Evolutionary conservation across 257 asterid genomes (phyloP), one percentile per base, ranked within the genome.

Genomic region (Solanum sitiens): DNA sequence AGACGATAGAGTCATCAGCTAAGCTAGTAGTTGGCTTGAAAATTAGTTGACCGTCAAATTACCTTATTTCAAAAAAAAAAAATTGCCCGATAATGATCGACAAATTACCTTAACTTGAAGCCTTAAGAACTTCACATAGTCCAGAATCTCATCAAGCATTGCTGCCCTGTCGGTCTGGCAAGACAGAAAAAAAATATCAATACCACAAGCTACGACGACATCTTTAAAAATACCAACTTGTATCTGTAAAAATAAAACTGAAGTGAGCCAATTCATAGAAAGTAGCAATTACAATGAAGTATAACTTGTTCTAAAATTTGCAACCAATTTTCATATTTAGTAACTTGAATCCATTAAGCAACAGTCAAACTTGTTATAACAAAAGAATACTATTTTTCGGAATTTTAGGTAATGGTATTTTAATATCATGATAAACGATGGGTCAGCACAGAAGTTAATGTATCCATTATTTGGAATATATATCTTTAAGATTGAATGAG

Each of bases 121-220:
- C 93, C 98, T 93, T 82, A 95, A 89, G 90, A 95, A 94, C 87
- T 94, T 95, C 89, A 95, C 98, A 87, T 95, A 94, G 89, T 95
- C 98, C 91, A 95, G 92, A 88, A 95, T 94, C 91, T 94, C 98
- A 85, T 95, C 96, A 77, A 95, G 96, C 98, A 95, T 95, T 50
- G 96, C 97, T 68, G 98, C 98, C 91, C 95, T 92, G 87, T 95
- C 98, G 71, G 93, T 92, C 98, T 95, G 94, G 87, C 86, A 86
- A 92, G 84, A 86, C 27, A 82, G 70, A 86, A n/a, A 23, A 63
- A 76, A 18, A 86, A 72, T 53, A 68, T 90, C 84, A 47, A 87
- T 9, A 32, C 32, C 33, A 83, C 21, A 42, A 40, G 53, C 30
- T 74, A 39, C 23, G 2, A 39, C 23, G 2, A 75, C 83, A n/a